These are phyloP conservation scores for Boletus bicolor DNA, from an alignment of 768 basidiomycete species.

Conservation along the genomic window DNA sequence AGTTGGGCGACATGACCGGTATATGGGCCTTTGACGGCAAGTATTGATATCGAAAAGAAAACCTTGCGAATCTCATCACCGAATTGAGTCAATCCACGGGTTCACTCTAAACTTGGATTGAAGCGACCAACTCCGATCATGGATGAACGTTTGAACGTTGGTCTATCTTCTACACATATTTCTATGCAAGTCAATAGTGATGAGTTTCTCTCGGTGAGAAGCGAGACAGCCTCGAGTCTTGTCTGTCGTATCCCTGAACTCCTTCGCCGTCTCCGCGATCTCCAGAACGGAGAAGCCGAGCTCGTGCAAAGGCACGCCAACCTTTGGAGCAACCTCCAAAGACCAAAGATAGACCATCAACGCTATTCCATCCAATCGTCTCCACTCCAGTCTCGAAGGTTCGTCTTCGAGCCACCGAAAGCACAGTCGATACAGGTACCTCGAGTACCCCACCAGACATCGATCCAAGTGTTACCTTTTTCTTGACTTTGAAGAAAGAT, in stretches of 20 bases:
- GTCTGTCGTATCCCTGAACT: slow-evolving; percentile 16
- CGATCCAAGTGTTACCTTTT: slow-evolving; percentile 8
- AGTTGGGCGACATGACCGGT: slow-evolving; percentile 39
- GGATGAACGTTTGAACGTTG: no score
- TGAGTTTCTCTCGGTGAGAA: not conserved
- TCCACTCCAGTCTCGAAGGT: slow-evolving; percentile 1
- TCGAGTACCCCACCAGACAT: slow-evolving; percentile 4
- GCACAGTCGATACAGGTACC: not conserved
- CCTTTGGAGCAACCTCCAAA: slow-evolving; percentile 6
- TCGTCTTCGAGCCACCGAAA: not conserved
- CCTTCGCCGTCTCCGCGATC: slow-evolving; percentile 19
- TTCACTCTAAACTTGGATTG: no score
- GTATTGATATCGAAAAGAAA: slow-evolving; percentile 33
- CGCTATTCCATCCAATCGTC: not conserved
- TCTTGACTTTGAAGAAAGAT: not conserved
- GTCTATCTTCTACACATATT: no score
- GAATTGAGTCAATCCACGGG: not conserved
- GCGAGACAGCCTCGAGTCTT: slow-evolving; percentile 11
- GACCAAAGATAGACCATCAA: not conserved
- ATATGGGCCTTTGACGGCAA: slow-evolving; percentile 28
- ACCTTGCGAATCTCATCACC: slow-evolving; percentile 32
- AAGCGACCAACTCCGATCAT: no score
- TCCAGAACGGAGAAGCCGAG: slow-evolving; percentile 20
- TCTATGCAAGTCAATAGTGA: no score
- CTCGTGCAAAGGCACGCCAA: slow-evolving; percentile 15